Base-by-base conservation (phyloP, 2,329 filamentous ascomycete species). In the Periconia macrospinosa region DNA sequence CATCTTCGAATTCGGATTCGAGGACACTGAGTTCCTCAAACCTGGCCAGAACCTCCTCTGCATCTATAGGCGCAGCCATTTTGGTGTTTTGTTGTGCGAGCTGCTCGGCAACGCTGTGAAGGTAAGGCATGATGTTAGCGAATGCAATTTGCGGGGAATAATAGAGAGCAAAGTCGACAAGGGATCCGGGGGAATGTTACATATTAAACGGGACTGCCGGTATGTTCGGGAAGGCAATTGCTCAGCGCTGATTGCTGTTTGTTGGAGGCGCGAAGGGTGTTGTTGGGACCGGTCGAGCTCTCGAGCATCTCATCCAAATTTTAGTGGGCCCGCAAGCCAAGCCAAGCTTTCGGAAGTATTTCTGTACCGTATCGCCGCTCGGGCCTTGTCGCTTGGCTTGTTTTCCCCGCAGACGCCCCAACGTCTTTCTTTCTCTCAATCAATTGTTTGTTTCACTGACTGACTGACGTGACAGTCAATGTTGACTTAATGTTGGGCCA, bases 1-100 rank as follows among this genome's bases (percentile, higher is more conserved):
- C 86, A 66, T 92, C 85, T 55, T 92, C 87, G 67, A 96, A 96
- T 59, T 95, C 88, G 63, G 86, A 83, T 79, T 96, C 91, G 59
- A 97, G 81, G 53, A 88, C 83, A 54, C 86, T 83, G 60, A 97
- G 86, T 72, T 93, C 85, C 75, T 91, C 88, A 75, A 91, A 92
- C 5, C 63, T 59, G 17, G 66, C 71, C 20, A 60, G 47, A 30
- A 70, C 52, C 56, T 70, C 66, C 51, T 72, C 69, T 1, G 61
- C 50, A 11, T 55, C 53, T 40, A 62, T 50, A 2, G 52, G 43
- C 47, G 61, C 62, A 41, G 60, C 58, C 67, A 72, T 72, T 18
- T 53, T 65, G 47, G 40, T 14, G 13, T 46, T 51, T 54, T 51
- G 51, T 30, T 49, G 17, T 44, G 52, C 15, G 30, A 49, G 30